Conservation (phyloP, 176 grass and related monocot species). For the Musa schizocarpa region DNA sequence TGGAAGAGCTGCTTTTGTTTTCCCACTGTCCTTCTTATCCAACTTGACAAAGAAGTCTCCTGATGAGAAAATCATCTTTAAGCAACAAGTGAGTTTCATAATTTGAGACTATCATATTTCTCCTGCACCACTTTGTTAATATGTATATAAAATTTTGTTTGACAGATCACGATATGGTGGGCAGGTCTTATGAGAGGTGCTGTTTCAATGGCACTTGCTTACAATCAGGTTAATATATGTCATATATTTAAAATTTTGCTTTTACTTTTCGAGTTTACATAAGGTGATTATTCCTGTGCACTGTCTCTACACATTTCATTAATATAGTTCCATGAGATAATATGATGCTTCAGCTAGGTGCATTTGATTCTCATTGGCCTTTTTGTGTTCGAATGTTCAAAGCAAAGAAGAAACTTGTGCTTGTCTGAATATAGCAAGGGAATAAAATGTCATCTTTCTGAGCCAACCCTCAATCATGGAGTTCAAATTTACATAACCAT, state of each 20-base stretch:
- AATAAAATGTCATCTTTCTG: neutral
- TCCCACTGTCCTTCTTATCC: conserved; percentile 83
- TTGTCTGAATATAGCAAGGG: neutral
- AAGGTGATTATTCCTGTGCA: neutral
- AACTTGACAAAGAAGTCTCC: conserved; percentile 70
- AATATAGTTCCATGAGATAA: too few relatives aligned
- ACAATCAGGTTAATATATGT: conserved; percentile 60
- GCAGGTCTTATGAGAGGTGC: conserved; percentile 98
- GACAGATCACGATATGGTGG: conserved; percentile 88
- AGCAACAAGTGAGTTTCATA: conserved; percentile 52
- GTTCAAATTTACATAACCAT: neutral
- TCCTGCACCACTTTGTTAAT: neutral
- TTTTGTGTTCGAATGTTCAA: neutral
- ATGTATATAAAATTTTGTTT: conserved; percentile 6
- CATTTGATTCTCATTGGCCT: neutral
- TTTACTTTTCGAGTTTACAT: neutral
- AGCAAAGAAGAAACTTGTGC: neutral
- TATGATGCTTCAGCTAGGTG: neutral
- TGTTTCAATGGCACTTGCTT: conserved; percentile 97
- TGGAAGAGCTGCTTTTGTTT: conserved; percentile 97
- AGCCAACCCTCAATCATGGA: neutral
- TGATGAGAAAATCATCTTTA: conserved; percentile 63
- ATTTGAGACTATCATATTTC: neutral
- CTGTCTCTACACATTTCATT: too few relatives aligned
- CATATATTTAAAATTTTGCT: neutral